Evolutionary conservation across 345 rosid species (phyloP), one percentile per base, ranked within the genome.

Genomic region (Eucalyptus sp.): DNA sequence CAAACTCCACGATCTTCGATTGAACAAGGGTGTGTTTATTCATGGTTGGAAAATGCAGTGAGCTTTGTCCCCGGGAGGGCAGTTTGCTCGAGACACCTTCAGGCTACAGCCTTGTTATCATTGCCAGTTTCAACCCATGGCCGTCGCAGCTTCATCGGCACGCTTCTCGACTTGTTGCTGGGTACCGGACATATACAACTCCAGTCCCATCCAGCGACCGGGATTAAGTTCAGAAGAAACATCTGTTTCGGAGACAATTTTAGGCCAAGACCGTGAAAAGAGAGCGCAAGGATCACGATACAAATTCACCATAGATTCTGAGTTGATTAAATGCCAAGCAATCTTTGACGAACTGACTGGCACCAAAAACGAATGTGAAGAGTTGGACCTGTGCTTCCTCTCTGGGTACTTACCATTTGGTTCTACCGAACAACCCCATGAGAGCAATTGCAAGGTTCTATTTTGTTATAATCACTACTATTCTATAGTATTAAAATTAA

Each of bases 81-180:
- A 66, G 79, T 66, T 8, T 17, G 10, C 41, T 66, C 79, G 8
- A 2, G 20, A 31, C 41, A 3, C 1, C 79, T 66, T 66, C 22
- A 31, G 79, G 79, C 41, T 66, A 3, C 16, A 0, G 33, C 17
- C 33, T 14, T 62, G 33, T n/a, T 29, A 29, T 13, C 31, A 13
- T n/a, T 66, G 43, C 20, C 41, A 66, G 71, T 62, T 62, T 4
- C 71, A 29, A 31, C 43, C 43, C 41, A 25, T 58, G n/a, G 66
- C 66, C 11, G n/a, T 25, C 1, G 1, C 14, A 0, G 43, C 43
- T 31, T 68, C 80, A 0, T 16, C 13, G 0, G 80, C 41, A 4
- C 16, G 4, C 24, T 0, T 16, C 79, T 31, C 5, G 12, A 31
- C 79, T 4, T 7, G 20, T 31, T 0, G 79, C 7, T 12, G 2